These are phyloP conservation scores for Backusella mclennaniae DNA, from an alignment of 192 early-diverging fungal genomes.

Conservation along the genomic window DNA sequence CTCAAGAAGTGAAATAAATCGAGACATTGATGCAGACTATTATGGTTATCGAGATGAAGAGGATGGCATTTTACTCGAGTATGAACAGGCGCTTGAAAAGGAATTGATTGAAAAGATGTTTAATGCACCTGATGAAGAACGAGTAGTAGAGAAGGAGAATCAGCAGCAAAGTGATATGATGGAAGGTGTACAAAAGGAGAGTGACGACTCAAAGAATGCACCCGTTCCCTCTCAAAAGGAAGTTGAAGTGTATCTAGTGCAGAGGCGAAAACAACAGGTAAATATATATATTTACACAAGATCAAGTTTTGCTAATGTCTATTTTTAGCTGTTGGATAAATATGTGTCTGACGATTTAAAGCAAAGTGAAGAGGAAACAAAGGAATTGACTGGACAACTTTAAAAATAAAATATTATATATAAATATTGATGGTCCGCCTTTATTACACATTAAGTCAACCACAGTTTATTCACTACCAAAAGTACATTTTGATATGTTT, in stretches of 20 bases:
- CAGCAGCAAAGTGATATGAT: not conserved
- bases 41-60: conserved; percentile 94
- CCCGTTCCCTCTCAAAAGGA: conserved; percentile 71
- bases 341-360: conserved; percentile 44
- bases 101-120: conserved; percentile 24
- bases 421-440: not conserved
- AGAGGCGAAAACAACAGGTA: conserved; percentile 67
- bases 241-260: conserved; percentile 71
- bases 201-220: conserved; percentile 31
- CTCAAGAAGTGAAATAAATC: conserved; percentile 68
- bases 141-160: not conserved
- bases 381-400: conserved; percentile 25
- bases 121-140: conserved; percentile 12
- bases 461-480: not conserved
- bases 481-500: no score
- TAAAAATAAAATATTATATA: conserved; percentile 13
- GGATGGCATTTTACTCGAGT: conserved; percentile 78
- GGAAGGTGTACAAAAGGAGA: conserved; percentile 24
- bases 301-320: not conserved
- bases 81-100: conserved; percentile 66
- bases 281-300: not conserved
- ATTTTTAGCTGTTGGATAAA: conserved; percentile 39
- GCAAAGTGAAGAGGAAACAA: conserved; percentile 31
- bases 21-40: conserved; percentile 89
- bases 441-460: no score